Evolutionary conservation across 345 rosid genomes (phyloP), one percentile per base, ranked within the genome.

Genomic region (Salix udensis): DNA sequence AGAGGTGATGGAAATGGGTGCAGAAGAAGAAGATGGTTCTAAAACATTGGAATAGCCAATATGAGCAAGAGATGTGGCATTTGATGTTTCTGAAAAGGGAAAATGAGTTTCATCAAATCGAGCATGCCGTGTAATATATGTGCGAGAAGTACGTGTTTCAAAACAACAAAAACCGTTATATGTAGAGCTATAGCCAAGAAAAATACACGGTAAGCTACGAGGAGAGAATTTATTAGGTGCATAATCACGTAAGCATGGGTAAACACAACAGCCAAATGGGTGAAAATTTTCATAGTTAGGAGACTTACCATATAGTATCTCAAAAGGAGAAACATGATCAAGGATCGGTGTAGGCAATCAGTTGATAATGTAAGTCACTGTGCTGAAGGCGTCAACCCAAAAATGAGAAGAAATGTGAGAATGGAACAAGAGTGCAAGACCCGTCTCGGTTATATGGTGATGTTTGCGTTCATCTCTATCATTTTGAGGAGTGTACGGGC

Each of bases 351-450:
- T 42, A 0, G 68, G 77, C 23, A 65, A 65, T 0, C 48, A 31
- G 40, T 67, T 75, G 40, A 74, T 74, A 21, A 74, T 44, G 31
- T 37, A 74, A 2, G 18, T 23, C 6, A 44, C 70, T 19, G 60
- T 74, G 55, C 31, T 26, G 48, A 75, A 75, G 1, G 71, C 9
- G 6, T 64, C 1, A 2, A 13, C 39, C 77, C 72, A 75, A 21
- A 64, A 50, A 5, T 28, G 52, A 40, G 36, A 11, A 4, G 70
- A 26, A 62, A 19, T 0, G 0, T 37, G 53, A 23, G 40, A 64
- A 16, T 64, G 21, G 23, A 62, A 24, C 36, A 74, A 37, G 3
- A 72, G 48, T 0, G 52, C 67, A 30, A 74, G 19, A 6, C 69
- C 39, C 14, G 52, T 39, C 6, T 74, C 16, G 40, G 68, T 37